Base-by-base conservation (phyloP, 805 yeast species). In the Teunomyces panamensis region DNA sequence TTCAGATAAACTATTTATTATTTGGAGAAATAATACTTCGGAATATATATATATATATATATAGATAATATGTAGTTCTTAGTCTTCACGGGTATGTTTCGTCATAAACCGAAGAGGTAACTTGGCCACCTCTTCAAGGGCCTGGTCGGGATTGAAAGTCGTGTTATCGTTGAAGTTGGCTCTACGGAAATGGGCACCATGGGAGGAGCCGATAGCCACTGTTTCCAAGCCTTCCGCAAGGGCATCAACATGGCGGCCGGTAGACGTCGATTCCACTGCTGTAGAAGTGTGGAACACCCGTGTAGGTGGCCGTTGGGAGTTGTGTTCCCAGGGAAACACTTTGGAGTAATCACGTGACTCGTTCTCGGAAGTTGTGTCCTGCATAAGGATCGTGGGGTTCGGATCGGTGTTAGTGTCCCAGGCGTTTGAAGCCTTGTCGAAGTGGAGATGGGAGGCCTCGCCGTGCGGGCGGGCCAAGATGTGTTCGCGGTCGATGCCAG, bases 241-340 rank as follows among this genome's bases (percentile, higher is more conserved):
- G 9, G 13, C 39, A 13, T 30, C n/a, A 2, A 30, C 33, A 3
- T 3, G 33, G 16, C 6, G 14, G 8, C 33, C 4, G 5, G 8
- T 13, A 30, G 26, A 43, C 43, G 39, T 9, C 9, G 30, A 11
- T 9, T 34, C 47, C 8, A 33, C 44, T 9, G 29, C 47, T 1
- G 47, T 29, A 6, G 46, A 35, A 30, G 57, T 45, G 4, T 30
- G 35, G 49, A 65, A 65, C 9, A 58, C 60, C 44, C 70, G 53
- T 10, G 67, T 59, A 13, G 70, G 59, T 14, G 47, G 53, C 11
- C 49, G 49, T 4, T 53, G 56, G 14, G 39, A 44, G 24, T 66
- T 49, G 9, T 55, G 49, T 49, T 65, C 70, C 70, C 70, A 65
- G 0, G 70, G 70, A 52, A 65, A 65, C 2, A 65, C 46, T 11